These are phyloP conservation scores for Mycena galopus DNA, from an alignment of 768 basidiomycete genomes.

Conservation along the genomic window DNA sequence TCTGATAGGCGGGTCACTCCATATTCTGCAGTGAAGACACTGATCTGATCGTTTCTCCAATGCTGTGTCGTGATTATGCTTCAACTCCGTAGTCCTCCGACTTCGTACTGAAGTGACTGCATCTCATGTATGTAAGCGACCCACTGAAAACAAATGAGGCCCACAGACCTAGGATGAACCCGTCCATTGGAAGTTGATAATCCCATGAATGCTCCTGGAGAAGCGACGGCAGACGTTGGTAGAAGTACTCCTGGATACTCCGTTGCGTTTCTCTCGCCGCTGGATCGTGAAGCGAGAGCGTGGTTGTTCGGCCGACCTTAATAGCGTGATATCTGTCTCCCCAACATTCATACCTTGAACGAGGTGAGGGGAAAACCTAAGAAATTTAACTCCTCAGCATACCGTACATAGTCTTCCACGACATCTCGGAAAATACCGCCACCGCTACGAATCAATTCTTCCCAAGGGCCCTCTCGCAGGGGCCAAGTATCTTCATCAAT, in stretches of 20 bases:
- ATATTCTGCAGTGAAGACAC: not conserved
- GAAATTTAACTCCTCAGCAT: not conserved
- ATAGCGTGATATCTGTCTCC: not conserved
- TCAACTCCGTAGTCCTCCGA: not conserved
- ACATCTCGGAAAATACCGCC: not conserved
- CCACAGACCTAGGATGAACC: conserved; percentile 11
- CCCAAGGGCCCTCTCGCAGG: not conserved
- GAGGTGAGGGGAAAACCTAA: not conserved
- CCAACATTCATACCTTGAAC: not conserved
- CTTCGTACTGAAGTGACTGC: conserved; percentile 2
- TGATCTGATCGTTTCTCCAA: not conserved
- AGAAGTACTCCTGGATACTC: not conserved
- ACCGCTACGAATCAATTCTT: not conserved
- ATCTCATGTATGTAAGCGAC: not conserved
- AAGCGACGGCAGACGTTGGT: not conserved
- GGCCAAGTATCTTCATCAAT: not conserved
- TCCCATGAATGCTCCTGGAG: conserved; percentile 2
- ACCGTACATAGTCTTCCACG: conserved; percentile 2
- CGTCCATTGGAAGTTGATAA: not conserved
- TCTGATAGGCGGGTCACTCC: not conserved
- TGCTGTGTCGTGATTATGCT: not conserved
- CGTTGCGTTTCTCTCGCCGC: not conserved
- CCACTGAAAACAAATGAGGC: not conserved
- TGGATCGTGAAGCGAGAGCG: conserved; percentile 2
- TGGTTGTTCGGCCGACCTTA: conserved; percentile 9